phyloP scores from a whole-genome alignment of 78 protist genomes.

The Tieghemostelium lacteum region DNA sequence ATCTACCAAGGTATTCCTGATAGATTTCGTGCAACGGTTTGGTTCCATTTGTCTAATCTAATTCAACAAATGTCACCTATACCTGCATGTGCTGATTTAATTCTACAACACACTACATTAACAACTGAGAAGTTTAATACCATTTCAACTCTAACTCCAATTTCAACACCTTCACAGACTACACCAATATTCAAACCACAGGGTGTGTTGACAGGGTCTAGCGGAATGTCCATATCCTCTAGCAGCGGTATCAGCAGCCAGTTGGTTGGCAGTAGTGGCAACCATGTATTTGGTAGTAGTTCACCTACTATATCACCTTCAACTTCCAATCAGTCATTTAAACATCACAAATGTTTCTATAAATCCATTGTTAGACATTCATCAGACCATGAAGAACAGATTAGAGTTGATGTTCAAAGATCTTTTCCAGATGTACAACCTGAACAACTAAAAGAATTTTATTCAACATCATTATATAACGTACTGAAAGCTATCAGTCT shows the following conservation, averaged over 20 bases:
- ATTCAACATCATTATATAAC: not conserved
- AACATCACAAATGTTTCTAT: slow-evolving; percentile 64
- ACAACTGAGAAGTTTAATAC: not conserved
- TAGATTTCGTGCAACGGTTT: slow-evolving; percentile 25
- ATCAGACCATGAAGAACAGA: slow-evolving; percentile 69
- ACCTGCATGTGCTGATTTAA: slow-evolving; percentile 40
- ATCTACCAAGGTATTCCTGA: slow-evolving; percentile 74
- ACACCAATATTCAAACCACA: slow-evolving; percentile 20
- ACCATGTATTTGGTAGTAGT: not conserved
- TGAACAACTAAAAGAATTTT: slow-evolving; percentile 7
- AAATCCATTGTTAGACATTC: slow-evolving; percentile 39
- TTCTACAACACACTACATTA: not conserved
- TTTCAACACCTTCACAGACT: slow-evolving; percentile 22
- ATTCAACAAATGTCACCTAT: slow-evolving; percentile 28
- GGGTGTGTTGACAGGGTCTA: not conserved
- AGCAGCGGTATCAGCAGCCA: not conserved
- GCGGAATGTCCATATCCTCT: not conserved
- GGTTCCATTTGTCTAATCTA: slow-evolving; percentile 65
- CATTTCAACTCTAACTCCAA: slow-evolving; percentile 23
- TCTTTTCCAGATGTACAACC: slow-evolving; percentile 25
- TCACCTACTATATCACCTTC: not conserved
- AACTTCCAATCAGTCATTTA: not conserved
- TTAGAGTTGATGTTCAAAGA: slow-evolving; percentile 52
- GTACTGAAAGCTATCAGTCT: slow-evolving; percentile 58
- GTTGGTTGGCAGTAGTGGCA: too few relatives aligned